Percentiles rank a stretch among this genome's conserved stretches.
phyloP scores from a whole-genome alignment of 2,329 filamentous ascomycete genomes.

The Atkinsonella hypoxylon region DNA sequence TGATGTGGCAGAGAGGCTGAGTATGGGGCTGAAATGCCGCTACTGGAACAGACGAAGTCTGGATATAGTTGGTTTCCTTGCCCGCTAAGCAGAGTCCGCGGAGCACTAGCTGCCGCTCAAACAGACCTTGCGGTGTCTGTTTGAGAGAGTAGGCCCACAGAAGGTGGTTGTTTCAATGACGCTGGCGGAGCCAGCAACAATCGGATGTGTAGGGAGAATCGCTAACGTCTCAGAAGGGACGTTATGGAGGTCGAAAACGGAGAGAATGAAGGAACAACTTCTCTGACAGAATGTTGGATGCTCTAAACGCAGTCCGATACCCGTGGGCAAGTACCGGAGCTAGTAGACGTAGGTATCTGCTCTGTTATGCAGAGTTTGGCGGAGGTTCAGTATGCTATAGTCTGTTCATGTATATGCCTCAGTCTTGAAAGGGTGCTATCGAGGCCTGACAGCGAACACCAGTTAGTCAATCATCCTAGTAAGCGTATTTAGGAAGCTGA shows the following conservation, averaged over 20 bases:
- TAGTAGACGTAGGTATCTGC: conserved; percentile 32
- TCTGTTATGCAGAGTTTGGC: not conserved
- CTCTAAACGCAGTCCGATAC: conserved; percentile 65
- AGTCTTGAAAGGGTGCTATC: conserved; percentile 42
- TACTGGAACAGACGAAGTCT: not conserved
- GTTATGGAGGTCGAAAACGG: conserved; percentile 86
- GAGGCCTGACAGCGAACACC: conserved; percentile 29
- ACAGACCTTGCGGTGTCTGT: conserved; percentile 89
- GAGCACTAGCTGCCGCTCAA: conserved; percentile 97
- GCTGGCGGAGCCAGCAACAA: conserved; percentile 87
- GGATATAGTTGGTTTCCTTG: conserved; percentile 12
- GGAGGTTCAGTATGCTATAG: not conserved
- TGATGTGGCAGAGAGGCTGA: not conserved
- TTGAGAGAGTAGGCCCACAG: conserved; percentile 97
- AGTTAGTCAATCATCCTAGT: not conserved
- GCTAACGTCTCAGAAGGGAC: conserved; percentile 55
- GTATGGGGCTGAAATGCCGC: not conserved
- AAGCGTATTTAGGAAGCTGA: not conserved
- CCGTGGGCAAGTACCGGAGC: conserved; percentile 69
- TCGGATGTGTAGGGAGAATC: conserved; percentile 24
- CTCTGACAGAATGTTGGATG: conserved; percentile 79
- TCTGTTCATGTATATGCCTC: not conserved
- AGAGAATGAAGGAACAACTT: conserved; percentile 74
- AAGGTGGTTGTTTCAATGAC: conserved; percentile 46
- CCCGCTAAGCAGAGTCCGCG: conserved; percentile 47